Conservation (phyloP, 2,329 filamentous ascomycete species). For the Nannizzia gypsea region DNA sequence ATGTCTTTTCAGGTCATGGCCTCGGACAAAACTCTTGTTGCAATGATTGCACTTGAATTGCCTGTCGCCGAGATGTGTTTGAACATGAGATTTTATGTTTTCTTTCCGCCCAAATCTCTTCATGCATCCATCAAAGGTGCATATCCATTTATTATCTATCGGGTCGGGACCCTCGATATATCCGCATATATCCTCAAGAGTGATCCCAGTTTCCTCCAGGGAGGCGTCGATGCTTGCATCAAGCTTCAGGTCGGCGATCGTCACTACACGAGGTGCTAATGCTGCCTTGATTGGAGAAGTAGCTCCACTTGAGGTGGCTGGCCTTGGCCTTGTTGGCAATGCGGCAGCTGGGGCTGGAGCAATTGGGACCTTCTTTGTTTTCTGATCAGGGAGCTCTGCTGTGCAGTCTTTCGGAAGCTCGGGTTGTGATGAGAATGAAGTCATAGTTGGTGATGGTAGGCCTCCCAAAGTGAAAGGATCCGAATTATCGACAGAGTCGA, state of each 20-base stretch:
- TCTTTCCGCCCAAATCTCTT: slow-evolving; percentile 95
- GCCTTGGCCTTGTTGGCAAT: slow-evolving; percentile 14
- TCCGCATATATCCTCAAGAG: slow-evolving; percentile 66
- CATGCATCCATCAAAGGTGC: slow-evolving; percentile 63
- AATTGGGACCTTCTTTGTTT: slow-evolving; percentile 23
- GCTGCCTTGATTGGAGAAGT: slow-evolving; percentile 26
- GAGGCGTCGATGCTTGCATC: slow-evolving; percentile 49
- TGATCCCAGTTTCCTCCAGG: slow-evolving; percentile 69
- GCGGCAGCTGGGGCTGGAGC: slow-evolving; percentile 17
- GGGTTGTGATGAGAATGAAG: slow-evolving; percentile 42
- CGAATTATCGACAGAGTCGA: slow-evolving; percentile 7
- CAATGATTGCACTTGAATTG: slow-evolving; percentile 92
- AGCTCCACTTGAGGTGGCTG: slow-evolving; percentile 8
- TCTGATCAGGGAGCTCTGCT: slow-evolving; percentile 17
- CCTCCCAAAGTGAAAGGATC: slow-evolving; percentile 19
- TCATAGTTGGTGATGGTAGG: slow-evolving; percentile 36
- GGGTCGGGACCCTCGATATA: slow-evolving; percentile 63
- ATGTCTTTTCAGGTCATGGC: slow-evolving; percentile 94
- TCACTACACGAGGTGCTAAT: slow-evolving; percentile 33
- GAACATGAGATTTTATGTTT: slow-evolving; percentile 96
- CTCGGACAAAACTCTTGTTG: slow-evolving; percentile 88
- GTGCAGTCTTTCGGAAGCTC: slow-evolving; percentile 39
- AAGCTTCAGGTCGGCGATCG: slow-evolving; percentile 39
- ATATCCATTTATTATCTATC: slow-evolving; percentile 66
- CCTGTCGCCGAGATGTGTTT: slow-evolving; percentile 92